Percentiles rank a stretch among this genome's conserved stretches.
phyloP scores from a whole-genome alignment of 2,329 filamentous ascomycete genomes.

The Metarhizium guizhouense region DNA sequence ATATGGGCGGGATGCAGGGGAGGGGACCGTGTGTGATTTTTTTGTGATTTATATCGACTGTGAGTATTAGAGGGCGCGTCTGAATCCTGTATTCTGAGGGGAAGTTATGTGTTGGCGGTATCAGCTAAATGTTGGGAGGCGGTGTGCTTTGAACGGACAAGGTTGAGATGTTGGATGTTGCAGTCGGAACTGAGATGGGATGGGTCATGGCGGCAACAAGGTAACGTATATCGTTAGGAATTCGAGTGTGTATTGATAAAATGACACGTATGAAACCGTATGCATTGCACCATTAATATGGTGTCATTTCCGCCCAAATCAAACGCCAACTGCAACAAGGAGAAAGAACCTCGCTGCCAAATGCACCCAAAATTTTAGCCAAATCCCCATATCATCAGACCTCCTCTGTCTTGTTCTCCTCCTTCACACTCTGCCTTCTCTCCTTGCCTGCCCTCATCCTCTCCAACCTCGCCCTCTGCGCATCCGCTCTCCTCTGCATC shows the following conservation, averaged over 20 bases:
- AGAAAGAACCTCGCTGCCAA: too few species aligned
- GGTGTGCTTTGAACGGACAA: neutral
- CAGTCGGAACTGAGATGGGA: too few species aligned
- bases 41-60: neutral
- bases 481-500: constrained; percentile 31
- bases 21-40: neutral
- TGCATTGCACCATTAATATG: too few species aligned
- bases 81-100: neutral
- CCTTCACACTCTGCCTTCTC: constrained; percentile 9
- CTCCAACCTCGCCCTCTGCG: constrained; percentile 21
- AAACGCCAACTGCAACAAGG: too few species aligned
- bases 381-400: neutral
- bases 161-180: too few species aligned
- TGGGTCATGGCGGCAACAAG: too few species aligned
- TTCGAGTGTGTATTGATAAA: too few species aligned
- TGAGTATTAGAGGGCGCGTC: neutral
- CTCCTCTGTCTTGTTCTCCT: constrained; percentile 8
- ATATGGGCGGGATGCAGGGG: neutral
- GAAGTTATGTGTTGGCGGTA: neutral
- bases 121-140: neutral
- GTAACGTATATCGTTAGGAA: too few species aligned
- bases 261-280: too few species aligned
- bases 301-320: too few species aligned
- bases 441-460: constrained; percentile 3
- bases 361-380: too few species aligned